These are phyloP conservation scores for Solanum aculeatissimum DNA, from an alignment of 305 asterid species.

Conservation along the genomic window DNA sequence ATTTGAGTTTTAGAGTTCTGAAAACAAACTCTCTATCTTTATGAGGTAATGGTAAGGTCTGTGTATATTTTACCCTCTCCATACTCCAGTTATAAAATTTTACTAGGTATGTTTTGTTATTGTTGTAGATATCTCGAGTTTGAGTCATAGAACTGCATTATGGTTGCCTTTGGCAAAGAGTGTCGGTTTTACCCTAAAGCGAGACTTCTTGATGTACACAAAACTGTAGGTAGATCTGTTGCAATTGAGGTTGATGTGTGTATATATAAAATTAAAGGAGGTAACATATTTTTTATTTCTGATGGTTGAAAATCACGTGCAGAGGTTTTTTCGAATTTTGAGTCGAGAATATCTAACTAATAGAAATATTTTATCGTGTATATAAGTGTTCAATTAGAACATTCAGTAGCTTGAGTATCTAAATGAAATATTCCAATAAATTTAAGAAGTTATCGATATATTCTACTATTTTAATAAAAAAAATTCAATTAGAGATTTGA, in stretches of 20 bases:
- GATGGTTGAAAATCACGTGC: background rate
- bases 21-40: too few species aligned
- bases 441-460: background rate
- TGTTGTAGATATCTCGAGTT: background rate
- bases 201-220: background rate
- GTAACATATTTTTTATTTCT: background rate
- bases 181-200: background rate
- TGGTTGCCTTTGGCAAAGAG: background rate
- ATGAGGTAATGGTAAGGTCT: too few species aligned
- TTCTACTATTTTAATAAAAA: background rate
- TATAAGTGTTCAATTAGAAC: background rate
- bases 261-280: background rate
- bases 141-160: background rate
- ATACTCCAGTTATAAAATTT: accelerated
- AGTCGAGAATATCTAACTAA: background rate
- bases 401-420: background rate
- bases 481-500: background rate
- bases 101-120: too few species aligned
- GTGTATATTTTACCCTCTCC: too few species aligned
- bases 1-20: too few species aligned
- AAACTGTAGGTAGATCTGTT: background rate
- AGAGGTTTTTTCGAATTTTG: background rate
- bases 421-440: background rate
- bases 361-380: background rate
- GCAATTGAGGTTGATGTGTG: background rate